Percentiles rank a stretch among this genome's conserved stretches.
These are phyloP conservation scores for Dacryopinax spathularia DNA, from an alignment of 768 basidiomycete species.

Conservation along the genomic window DNA sequence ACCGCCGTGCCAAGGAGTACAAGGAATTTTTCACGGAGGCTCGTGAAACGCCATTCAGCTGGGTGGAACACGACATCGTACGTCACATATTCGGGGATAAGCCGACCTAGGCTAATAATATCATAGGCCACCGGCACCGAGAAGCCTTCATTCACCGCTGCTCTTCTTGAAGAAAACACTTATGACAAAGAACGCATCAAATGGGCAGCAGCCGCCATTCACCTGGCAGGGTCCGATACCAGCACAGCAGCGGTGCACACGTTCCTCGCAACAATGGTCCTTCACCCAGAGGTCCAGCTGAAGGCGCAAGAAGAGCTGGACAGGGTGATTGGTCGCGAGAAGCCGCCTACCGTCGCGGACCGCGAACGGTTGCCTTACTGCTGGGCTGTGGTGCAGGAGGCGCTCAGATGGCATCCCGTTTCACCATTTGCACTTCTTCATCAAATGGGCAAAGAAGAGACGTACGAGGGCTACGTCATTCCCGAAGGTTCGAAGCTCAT, in stretches of 20 bases:
- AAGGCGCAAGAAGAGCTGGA: conserved; percentile 19
- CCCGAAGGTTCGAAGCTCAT: conserved; percentile 18
- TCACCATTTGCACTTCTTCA: conserved; percentile 11
- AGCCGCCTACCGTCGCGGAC: conserved; percentile 11
- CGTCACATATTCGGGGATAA: no score
- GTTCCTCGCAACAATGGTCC: conserved; percentile 17
- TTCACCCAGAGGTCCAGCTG: conserved; percentile 16
- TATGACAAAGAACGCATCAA: not conserved
- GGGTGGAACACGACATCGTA: conserved; percentile 28
- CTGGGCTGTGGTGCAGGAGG: not conserved
- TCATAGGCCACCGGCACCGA: no score
- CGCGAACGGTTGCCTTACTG: not conserved
- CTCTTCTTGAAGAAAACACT: not conserved
- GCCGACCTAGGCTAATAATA: no score
- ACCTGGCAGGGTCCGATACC: no score
- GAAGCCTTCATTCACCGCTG: no score
- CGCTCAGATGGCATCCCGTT: not conserved
- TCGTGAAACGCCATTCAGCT: conserved; percentile 41
- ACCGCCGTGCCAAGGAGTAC: conserved; percentile 21
- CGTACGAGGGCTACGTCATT: conserved; percentile 19
- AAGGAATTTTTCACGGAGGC: conserved; percentile 19
- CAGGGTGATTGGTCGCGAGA: conserved; percentile 12
- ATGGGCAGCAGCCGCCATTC: not conserved
- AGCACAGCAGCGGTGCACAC: conserved; percentile 8
- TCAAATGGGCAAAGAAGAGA: conserved; percentile 13